phyloP scores from a whole-genome alignment of 352 stramenopile species.

The Thalassiosira mediterranea region DNA sequence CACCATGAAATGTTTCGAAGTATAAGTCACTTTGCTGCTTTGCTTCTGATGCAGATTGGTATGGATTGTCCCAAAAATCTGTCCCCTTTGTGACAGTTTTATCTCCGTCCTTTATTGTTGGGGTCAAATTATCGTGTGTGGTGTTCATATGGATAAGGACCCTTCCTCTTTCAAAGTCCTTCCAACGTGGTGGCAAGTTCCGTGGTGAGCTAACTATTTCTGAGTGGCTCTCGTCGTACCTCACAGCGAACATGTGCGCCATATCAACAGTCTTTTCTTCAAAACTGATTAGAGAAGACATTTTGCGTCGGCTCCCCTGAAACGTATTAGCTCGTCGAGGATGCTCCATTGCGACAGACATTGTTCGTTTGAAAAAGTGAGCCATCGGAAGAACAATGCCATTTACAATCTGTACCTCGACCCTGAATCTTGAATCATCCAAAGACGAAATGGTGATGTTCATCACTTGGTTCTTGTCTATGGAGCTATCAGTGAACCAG shows the following conservation, averaged over 20 bases:
- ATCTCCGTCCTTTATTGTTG: conserved; percentile 86
- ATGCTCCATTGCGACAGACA: conserved; percentile 86
- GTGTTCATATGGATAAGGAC: conserved; percentile 94
- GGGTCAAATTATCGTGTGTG: conserved; percentile 82
- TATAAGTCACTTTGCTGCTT: conserved; percentile 92
- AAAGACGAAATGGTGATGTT: conserved; percentile 94
- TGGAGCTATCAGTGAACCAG: conserved; percentile 89
- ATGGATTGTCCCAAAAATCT: conserved; percentile 83
- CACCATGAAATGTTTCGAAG: conserved; percentile 90
- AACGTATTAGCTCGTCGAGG: conserved; percentile 73
- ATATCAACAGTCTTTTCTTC: conserved; percentile 54
- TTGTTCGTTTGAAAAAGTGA: conserved; percentile 92
- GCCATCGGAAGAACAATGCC: conserved; percentile 88
- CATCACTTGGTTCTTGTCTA: conserved; percentile 92
- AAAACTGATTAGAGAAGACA: conserved; percentile 59
- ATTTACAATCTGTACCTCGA: conserved; percentile 95
- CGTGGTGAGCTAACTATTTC: conserved; percentile 86
- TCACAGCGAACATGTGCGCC: conserved; percentile 91
- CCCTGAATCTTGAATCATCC: conserved; percentile 93
- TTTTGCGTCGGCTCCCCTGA: conserved; percentile 55
- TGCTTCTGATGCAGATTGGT: conserved; percentile 83
- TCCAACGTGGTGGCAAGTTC: conserved; percentile 94
- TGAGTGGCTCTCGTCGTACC: conserved; percentile 81
- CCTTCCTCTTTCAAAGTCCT: conserved; percentile 90
- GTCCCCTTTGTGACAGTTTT: conserved; percentile 73